These are phyloP conservation scores for Gaeumannomyces sp. DNA, from an alignment of 2,329 filamentous ascomycete genomes.

Conservation along the genomic window DNA sequence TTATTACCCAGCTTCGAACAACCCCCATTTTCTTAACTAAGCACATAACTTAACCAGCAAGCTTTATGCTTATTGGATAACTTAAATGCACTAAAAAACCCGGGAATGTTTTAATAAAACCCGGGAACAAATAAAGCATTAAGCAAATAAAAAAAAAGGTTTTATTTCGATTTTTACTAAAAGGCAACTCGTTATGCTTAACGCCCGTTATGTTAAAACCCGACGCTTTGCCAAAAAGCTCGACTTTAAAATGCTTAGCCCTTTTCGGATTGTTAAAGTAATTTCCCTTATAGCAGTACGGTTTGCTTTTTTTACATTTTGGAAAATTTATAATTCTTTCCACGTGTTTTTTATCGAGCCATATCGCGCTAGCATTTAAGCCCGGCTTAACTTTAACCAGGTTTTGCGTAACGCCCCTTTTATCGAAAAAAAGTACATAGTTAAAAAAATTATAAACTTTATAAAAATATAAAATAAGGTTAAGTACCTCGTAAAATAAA, in stretches of 20 bases:
- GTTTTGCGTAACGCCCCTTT: background rate
- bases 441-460: background rate
- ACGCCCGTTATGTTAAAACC: background rate
- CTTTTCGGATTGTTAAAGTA: background rate
- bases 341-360: background rate
- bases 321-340: background rate
- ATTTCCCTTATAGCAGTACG: background rate
- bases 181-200: background rate
- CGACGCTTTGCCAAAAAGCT: background rate
- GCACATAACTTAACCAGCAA: background rate
- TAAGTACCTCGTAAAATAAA: no score
- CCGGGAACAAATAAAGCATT: background rate
- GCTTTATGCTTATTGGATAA: background rate
- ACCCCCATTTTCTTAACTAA: accelerated
- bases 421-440: background rate
- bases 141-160: background rate
- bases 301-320: no score
- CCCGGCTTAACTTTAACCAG: background rate
- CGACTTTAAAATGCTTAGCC: background rate
- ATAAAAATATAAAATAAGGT: background rate
- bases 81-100: background rate
- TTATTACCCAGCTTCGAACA: background rate
- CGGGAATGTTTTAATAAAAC: background rate
- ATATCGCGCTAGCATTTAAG: background rate
- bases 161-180: background rate